Percentiles rank a stretch among this genome's conserved stretches.
Evolutionary conservation across 495 filamentous ascomycete species (phyloP).

Genomic region (Annulohypoxylon stygium): DNA sequence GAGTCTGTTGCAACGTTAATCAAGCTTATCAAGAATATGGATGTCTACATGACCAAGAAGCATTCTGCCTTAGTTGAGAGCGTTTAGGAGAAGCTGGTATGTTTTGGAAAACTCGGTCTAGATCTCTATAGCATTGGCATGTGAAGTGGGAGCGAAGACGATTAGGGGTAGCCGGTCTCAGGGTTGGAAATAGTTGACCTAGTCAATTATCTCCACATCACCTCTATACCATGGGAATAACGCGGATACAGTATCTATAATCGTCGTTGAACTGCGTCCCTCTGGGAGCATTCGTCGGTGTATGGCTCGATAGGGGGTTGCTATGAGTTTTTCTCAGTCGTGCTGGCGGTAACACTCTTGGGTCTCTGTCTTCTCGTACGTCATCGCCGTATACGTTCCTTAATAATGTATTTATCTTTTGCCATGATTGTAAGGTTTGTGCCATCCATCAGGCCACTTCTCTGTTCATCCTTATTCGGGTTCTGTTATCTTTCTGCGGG

Average conservation of each 20-base stretch:
- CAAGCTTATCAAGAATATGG: slow-evolving; percentile 31
- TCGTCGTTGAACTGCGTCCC: too few species aligned
- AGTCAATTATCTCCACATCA: slow-evolving; percentile 47
- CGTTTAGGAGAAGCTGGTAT: slow-evolving; percentile 53
- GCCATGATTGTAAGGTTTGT: too few species aligned
- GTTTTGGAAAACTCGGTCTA: slow-evolving; percentile 50
- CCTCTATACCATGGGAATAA: too few species aligned
- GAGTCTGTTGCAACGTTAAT: slow-evolving; percentile 34
- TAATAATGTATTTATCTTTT: too few species aligned
- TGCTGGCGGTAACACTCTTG: too few species aligned
- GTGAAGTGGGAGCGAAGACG: slow-evolving; percentile 58
- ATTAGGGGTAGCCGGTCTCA: slow-evolving; percentile 55
- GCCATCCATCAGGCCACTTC: too few species aligned
- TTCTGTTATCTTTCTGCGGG: not conserved
- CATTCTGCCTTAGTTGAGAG: slow-evolving; percentile 47
- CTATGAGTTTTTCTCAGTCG: too few species aligned
- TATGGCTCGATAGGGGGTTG: too few species aligned
- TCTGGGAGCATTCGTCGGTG: too few species aligned
- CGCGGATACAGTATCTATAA: too few species aligned
- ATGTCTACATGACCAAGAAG: slow-evolving; percentile 45
- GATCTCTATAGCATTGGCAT: slow-evolving; percentile 50
- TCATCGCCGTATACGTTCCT: too few species aligned
- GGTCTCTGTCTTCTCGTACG: too few species aligned
- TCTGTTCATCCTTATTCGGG: not conserved
- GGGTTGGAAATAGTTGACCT: slow-evolving; percentile 46